These are phyloP conservation scores for Cordyceps pruinosa DNA, from an alignment of 2,329 filamentous ascomycete genomes.

Conservation along the genomic window DNA sequence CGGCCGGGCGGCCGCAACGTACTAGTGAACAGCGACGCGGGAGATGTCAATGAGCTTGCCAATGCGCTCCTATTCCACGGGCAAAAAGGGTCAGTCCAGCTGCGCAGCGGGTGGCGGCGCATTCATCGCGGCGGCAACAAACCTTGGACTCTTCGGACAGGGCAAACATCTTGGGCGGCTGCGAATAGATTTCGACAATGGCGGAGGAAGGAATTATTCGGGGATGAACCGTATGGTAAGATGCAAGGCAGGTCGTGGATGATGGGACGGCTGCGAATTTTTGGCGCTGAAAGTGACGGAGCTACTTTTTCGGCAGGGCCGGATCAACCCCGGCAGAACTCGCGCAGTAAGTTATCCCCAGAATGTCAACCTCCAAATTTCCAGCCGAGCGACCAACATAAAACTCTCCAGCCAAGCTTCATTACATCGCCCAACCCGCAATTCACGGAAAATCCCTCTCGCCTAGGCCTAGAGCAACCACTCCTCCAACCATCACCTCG, in stretches of 20 bases:
- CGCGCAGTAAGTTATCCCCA: neutral
- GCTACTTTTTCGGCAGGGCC: neutral
- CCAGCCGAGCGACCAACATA: neutral
- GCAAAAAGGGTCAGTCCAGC: slow-evolving; percentile 8
- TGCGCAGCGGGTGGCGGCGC: neutral
- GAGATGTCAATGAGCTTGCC: slow-evolving; percentile 93
- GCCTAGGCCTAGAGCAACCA: neutral
- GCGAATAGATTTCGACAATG: neutral
- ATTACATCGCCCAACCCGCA: neutral
- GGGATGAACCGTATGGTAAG: neutral
- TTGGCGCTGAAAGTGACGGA: slow-evolving; percentile 7
- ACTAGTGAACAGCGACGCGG: slow-evolving; percentile 94
- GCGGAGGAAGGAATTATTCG: neutral
- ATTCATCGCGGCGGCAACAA: slow-evolving; percentile 16
- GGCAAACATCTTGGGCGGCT: slow-evolving; percentile 45
- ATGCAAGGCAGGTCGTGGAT: neutral
- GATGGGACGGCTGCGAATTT: neutral
- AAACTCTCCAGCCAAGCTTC: neutral
- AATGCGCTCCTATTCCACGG: slow-evolving; percentile 77
- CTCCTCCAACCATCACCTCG: slow-evolving; percentile 8
- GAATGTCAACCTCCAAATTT: slow-evolving; percentile 9
- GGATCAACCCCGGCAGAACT: slow-evolving; percentile 11
- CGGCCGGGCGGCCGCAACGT: slow-evolving; percentile 29
- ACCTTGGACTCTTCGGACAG: slow-evolving; percentile 98
- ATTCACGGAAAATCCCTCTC: neutral